Conservation (phyloP, 768 basidiomycete species). For the Pleurotus cornucopiae region DNA sequence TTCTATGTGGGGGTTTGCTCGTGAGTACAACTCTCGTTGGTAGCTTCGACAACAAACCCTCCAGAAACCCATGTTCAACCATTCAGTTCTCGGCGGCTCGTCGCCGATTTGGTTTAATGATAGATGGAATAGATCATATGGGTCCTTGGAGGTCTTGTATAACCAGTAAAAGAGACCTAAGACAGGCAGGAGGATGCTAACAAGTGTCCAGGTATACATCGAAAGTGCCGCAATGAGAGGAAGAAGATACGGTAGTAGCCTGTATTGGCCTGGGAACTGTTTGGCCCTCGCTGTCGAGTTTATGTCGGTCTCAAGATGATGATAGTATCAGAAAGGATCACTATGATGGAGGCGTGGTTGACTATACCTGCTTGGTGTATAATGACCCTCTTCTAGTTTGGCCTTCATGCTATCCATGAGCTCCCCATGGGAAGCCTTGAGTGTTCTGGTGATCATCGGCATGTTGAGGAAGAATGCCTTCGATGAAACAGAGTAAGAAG, state of each 20-base stretch:
- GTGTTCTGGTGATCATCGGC: slow-evolving; percentile 27
- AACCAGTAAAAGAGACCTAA: not conserved
- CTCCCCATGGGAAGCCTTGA: slow-evolving; percentile 23
- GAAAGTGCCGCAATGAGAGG: too few relatives aligned
- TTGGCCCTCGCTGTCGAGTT: too few relatives aligned
- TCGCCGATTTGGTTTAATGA: slow-evolving; percentile 41
- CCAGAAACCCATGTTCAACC: slow-evolving; percentile 74
- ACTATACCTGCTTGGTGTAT: not conserved
- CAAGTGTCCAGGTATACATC: too few relatives aligned
- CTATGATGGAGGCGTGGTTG: too few relatives aligned
- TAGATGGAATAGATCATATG: slow-evolving; percentile 59
- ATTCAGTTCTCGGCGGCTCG: slow-evolving; percentile 48
- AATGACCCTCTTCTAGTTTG: slow-evolving; percentile 14
- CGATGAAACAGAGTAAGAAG: slow-evolving; percentile 16
- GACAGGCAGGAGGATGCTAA: slow-evolving; percentile 8
- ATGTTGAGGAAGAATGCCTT: slow-evolving; percentile 30
- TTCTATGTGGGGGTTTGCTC: slow-evolving; percentile 25
- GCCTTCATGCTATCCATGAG: slow-evolving; percentile 22
- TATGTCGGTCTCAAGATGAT: too few relatives aligned
- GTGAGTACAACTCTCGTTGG: too few relatives aligned
- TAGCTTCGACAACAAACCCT: slow-evolving; percentile 32
- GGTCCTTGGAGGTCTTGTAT: slow-evolving; percentile 29
- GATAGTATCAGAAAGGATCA: too few relatives aligned
- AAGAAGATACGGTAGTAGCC: too few relatives aligned
- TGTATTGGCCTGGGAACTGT: too few relatives aligned